These are phyloP conservation scores for Olyra latifolia DNA, from an alignment of 176 grass and related monocot species.

Conservation along the genomic window DNA sequence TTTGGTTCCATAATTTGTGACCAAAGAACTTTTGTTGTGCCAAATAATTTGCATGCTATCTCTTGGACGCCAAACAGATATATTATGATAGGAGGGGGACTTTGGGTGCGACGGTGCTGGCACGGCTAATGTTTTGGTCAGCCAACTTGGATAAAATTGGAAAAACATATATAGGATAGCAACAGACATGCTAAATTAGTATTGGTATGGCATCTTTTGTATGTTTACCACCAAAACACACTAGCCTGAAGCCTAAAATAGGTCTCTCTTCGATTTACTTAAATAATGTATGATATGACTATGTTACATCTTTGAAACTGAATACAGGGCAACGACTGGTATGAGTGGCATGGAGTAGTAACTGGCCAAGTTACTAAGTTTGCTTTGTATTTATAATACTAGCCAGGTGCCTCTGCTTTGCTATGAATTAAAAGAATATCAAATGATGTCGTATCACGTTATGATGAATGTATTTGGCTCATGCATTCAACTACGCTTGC, in stretches of 20 bases:
- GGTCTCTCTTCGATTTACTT: not conserved
- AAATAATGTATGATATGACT: not conserved
- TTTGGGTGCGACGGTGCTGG: too few species aligned
- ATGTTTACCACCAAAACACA: not conserved
- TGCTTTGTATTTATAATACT: not conserved
- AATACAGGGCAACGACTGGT: not conserved
- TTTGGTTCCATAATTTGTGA: not conserved
- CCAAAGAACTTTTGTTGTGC: not conserved
- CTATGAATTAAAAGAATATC: too few species aligned
- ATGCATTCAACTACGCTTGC: too few species aligned
- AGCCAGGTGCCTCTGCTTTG: not conserved
- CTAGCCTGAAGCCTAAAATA: conserved; percentile 1
- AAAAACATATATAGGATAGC: not conserved
- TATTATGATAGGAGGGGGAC: too few species aligned
- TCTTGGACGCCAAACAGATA: not conserved
- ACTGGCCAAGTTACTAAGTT: not conserved
- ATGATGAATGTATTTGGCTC: too few species aligned
- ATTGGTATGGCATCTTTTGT: not conserved
- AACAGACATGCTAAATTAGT: not conserved
- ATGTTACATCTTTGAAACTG: not conserved
- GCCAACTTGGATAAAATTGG: not conserved
- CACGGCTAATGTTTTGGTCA: not conserved
- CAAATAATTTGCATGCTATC: not conserved
- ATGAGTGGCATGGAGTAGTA: not conserved
- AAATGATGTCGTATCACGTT: too few species aligned